Percentiles rank a stretch among this genome's conserved stretches.
phyloP scores from a whole-genome alignment of 176 grass and related monocot genomes.

The Carex littledalei region DNA sequence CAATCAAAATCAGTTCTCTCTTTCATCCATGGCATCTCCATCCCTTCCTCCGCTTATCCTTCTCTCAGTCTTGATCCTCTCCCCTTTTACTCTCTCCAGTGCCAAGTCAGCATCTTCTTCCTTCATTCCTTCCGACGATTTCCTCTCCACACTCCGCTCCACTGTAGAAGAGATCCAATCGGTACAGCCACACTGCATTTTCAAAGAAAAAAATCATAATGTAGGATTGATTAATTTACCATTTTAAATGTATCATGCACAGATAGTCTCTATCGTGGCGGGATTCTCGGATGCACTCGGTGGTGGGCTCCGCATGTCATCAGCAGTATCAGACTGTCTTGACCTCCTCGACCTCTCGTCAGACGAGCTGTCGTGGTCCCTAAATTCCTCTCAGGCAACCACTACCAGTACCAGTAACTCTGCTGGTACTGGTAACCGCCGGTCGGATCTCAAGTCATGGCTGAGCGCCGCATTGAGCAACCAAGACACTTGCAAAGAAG shows the following conservation, averaged over 20 bases:
- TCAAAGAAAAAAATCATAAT: background rate
- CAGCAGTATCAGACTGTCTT: constrained; percentile 73
- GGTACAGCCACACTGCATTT: constrained; percentile 2
- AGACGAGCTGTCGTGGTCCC: constrained; percentile 55
- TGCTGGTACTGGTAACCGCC: constrained; percentile 47
- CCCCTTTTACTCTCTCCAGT: background rate
- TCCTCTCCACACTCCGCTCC: constrained; percentile 43
- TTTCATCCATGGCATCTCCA: constrained; percentile 17
- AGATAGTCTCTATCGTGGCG: constrained; percentile 12
- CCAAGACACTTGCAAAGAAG: constrained; percentile 85
- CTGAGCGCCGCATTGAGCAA: constrained; percentile 74
- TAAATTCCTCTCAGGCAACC: constrained; percentile 27
- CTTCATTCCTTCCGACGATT: constrained; percentile 9
- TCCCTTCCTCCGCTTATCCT: constrained; percentile 8
- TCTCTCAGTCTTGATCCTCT: background rate
- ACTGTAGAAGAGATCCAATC: constrained; percentile 38
- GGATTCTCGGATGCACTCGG: constrained; percentile 40
- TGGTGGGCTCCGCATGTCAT: constrained; percentile 50
- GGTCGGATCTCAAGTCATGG: constrained; percentile 62
- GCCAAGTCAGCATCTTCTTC: background rate
- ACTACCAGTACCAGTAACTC: background rate
- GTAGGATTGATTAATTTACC: background rate
- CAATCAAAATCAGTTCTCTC: background rate
- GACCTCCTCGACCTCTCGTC: constrained; percentile 72
- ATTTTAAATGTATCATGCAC: constrained; percentile 6